Conservation (phyloP, 352 stramenopile genomes). For the Phytophthora pinifolia region DNA sequence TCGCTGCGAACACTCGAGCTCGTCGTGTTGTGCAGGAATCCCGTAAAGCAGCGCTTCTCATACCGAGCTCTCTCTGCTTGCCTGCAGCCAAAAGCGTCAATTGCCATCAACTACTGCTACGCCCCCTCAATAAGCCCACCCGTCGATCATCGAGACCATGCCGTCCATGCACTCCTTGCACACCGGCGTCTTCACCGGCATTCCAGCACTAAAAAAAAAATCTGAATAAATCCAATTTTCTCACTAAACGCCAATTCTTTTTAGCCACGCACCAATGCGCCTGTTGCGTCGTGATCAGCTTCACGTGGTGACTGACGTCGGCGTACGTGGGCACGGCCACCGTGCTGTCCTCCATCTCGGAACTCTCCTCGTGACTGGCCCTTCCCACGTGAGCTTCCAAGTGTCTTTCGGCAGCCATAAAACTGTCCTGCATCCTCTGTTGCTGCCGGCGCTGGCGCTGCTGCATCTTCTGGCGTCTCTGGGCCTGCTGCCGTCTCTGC, state of each 20-base stretch:
- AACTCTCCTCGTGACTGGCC: slow-evolving; percentile 19
- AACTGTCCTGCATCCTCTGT: slow-evolving; percentile 32
- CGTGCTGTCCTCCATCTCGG: slow-evolving; percentile 55
- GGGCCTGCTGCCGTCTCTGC: slow-evolving; percentile 24
- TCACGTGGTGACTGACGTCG: slow-evolving; percentile 72
- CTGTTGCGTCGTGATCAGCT: slow-evolving; percentile 67
- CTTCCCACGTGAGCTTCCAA: slow-evolving; percentile 27
- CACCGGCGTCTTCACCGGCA: slow-evolving; percentile 60
- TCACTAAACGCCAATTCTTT: not conserved
- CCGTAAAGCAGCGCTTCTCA: slow-evolving; percentile 68
- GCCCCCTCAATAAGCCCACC: slow-evolving; percentile 17
- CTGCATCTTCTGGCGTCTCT: slow-evolving; percentile 27
- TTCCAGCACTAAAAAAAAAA: slow-evolving; percentile 36
- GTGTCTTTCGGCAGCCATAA: slow-evolving; percentile 17
- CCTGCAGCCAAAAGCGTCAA: slow-evolving; percentile 17
- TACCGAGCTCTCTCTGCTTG: slow-evolving; percentile 68
- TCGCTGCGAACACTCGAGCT: slow-evolving; percentile 47
- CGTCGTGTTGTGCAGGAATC: slow-evolving; percentile 57
- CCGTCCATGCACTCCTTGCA: slow-evolving; percentile 78
- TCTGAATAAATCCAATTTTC: not conserved
- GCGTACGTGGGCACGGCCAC: slow-evolving; percentile 65
- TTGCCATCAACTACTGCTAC: no score
- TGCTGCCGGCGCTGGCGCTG: slow-evolving; percentile 29
- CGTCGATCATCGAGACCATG: slow-evolving; percentile 76
- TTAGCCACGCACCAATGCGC: slow-evolving; percentile 54